A percentile compares a stretch with the other conserved stretches of the same genome.
These are phyloP conservation scores for Phytopythium chamaehyphon DNA, from an alignment of 352 stramenopile species.

Conservation along the genomic window DNA sequence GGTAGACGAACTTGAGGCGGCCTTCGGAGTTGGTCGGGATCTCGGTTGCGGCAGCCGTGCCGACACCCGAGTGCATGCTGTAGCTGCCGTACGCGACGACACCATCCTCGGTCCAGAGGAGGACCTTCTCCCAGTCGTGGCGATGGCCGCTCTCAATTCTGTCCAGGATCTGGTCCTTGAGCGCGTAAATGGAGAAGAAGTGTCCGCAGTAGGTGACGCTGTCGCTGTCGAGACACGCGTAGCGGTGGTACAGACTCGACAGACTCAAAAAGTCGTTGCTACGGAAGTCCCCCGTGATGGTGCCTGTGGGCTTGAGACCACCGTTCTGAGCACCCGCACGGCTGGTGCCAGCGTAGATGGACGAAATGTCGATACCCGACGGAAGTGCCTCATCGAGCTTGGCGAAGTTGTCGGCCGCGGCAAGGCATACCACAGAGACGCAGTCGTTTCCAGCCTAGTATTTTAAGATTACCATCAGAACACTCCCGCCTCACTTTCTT, in stretches of 20 bases:
- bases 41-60: background rate
- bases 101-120: conserved; percentile 27
- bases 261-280: conserved; percentile 9
- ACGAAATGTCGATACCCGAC: conserved; percentile 6
- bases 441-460: no score
- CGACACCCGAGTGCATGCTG: conserved; percentile 2
- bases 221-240: conserved; percentile 6
- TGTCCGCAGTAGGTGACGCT: conserved; percentile 9
- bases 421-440: no score
- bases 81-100: conserved; percentile 1
- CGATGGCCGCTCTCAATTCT: conserved; percentile 16
- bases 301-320: conserved; percentile 8
- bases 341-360: conserved; percentile 5
- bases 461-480: no score
- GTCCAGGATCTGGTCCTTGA: conserved; percentile 7
- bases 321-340: conserved; percentile 6
- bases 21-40: conserved; percentile 2
- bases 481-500: no score
- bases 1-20: conserved; percentile 14
- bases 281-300: conserved; percentile 9
- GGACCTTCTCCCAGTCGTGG: conserved; percentile 38
- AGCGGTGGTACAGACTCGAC: conserved; percentile 15
- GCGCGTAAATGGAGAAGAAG: conserved; percentile 7
- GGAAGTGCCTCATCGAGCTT: conserved; percentile 7
- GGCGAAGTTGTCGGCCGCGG: conserved; percentile 6